A percentile compares a stretch with the other conserved stretches of the same genome.
Evolutionary conservation across 768 basidiomycete genomes (phyloP).

Genomic region (Psilocybe tampanensis): DNA sequence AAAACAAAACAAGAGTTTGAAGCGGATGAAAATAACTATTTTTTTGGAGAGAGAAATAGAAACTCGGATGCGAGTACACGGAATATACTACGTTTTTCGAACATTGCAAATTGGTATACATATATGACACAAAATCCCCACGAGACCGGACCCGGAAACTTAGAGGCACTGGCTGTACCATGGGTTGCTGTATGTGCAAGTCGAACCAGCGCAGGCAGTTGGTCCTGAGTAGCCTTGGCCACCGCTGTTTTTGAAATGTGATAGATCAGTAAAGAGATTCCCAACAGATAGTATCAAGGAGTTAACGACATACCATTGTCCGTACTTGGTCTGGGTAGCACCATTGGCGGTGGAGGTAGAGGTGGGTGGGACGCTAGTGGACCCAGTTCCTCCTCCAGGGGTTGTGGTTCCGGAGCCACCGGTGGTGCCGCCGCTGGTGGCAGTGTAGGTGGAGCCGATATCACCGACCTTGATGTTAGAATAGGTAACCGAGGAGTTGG

Average conservation of each 20-base stretch:
- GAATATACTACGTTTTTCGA: background rate
- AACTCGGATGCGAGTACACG: no score
- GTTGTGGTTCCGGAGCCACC: background rate
- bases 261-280: background rate
- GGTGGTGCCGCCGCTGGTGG: background rate
- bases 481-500: conserved; percentile 22
- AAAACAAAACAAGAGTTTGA: no score
- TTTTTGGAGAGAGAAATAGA: no score
- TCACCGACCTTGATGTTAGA: conserved; percentile 26
- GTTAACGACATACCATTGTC: conserved; percentile 1
- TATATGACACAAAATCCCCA: background rate
- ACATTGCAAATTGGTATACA: background rate
- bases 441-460: conserved; percentile 18
- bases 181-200: conserved; percentile 2
- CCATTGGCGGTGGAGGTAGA: background rate
- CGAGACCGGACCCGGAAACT: background rate
- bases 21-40: no score
- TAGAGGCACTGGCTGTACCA: conserved; percentile 11
- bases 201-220: conserved; percentile 6
- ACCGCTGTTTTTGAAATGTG: background rate
- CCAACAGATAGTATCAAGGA: background rate
- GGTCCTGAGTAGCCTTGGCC: conserved; percentile 2
- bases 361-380: no score
- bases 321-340: conserved; percentile 1
- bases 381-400: no score